Base-by-base conservation (phyloP, 106 monocot genomes). In the Amphibolis antarctica region DNA sequence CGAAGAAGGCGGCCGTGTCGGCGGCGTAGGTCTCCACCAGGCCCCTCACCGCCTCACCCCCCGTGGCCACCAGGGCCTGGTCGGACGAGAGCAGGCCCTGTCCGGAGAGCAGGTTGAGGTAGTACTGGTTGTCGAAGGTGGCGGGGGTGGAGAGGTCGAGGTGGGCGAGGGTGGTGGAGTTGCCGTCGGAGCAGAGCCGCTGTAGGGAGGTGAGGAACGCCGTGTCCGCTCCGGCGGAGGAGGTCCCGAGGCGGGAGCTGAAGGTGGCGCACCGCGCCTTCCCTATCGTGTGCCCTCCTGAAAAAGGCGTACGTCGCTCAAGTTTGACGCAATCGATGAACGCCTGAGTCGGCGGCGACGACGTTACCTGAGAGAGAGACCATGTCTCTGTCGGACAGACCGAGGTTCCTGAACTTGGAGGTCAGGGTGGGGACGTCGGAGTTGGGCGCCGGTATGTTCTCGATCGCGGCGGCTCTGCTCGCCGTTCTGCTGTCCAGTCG, bases 111-210 rank as follows among this genome's bases (percentile, higher is more conserved):
- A 92, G 71, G 76, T 93, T 93, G 52, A 76, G 17, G 85, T 78
- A 93, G 82, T 93, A 88, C 64, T 88, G 85, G 81, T 93, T 93
- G 81, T 93, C 93, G 64, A 93, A 93, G 11, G 85, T 81, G 9
- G 75, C 71, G 45, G 93, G 93, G 0, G 93, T 85, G 9, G 77
- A 54, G 2, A 79, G 58, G 60, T 93, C 93, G 9, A 93, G 88
- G 53, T 75, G 71, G 10, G 85, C 77, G 53, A 87, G 64, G 46
- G 80, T 88, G 46, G 80, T 88, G 12, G 81, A 75, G 44, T 63
- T 69, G 13, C 75, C 75, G 5, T 42, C 79, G 10, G 74, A 42
- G 70, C 92, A 92, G 9, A 87, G 80, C 62, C 85, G 85, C 69
- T 85, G 92, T 19, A 88, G 71, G 11, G 92, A 92, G 28, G 69